phyloP scores from a whole-genome alignment of 345 rosid genomes.

The Sapria himalayana region DNA sequence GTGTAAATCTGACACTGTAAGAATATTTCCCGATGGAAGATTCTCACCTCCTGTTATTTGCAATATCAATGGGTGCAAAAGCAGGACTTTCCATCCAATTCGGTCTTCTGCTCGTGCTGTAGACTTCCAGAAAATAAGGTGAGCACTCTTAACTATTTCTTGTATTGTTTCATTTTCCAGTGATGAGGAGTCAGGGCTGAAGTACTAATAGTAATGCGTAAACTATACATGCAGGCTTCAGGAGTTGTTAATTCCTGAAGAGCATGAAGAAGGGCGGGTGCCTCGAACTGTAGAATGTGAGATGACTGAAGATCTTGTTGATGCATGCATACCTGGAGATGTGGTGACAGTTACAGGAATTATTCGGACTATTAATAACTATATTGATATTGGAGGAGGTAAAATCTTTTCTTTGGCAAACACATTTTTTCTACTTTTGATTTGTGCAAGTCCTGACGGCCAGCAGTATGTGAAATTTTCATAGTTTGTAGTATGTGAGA shows the following conservation, averaged over 20 bases:
- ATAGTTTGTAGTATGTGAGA: no score
- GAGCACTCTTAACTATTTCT: neutral
- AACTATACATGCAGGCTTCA: no score
- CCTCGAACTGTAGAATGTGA: slow-evolving; percentile 98
- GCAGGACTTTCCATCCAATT: slow-evolving; percentile 49
- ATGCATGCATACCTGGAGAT: slow-evolving; percentile 88
- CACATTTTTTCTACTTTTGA: no score
- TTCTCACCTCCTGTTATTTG: slow-evolving; percentile 65
- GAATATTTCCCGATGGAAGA: slow-evolving; percentile 71
- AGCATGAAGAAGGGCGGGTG: slow-evolving; percentile 94
- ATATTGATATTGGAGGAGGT: slow-evolving; percentile 98
- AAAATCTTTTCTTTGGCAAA: no score
- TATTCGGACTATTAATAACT: slow-evolving; percentile 65
- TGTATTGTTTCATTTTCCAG: slow-evolving; percentile 7
- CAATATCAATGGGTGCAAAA: slow-evolving; percentile 66
- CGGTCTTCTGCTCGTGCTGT: slow-evolving; percentile 55
- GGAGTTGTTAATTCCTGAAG: slow-evolving; percentile 53
- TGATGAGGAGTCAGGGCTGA: no score
- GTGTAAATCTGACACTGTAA: slow-evolving; percentile 39
- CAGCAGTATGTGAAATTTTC: no score
- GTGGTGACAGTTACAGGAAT: slow-evolving; percentile 92
- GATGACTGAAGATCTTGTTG: slow-evolving; percentile 77
- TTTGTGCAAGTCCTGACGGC: no score
- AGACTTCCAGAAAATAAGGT: slow-evolving; percentile 96
- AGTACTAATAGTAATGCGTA: no score